Evolutionary conservation across 2,329 filamentous ascomycete genomes (phyloP).

Genomic region (Dactylellina cionopaga): DNA sequence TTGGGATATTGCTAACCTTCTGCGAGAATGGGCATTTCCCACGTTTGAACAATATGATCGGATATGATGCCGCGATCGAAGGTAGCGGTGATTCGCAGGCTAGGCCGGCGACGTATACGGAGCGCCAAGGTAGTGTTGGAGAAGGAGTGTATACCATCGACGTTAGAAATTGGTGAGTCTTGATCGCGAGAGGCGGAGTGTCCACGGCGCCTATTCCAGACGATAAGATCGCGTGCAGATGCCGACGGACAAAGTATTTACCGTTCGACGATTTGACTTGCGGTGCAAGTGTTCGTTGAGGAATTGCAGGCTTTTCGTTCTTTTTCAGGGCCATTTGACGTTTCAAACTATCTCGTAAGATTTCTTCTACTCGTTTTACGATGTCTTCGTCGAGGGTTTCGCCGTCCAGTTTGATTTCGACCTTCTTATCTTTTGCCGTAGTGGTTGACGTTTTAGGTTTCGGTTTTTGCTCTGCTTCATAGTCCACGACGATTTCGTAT

Average conservation of each 20-base stretch:
- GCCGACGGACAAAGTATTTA: constrained; percentile 18
- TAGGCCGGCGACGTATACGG: constrained; percentile 35
- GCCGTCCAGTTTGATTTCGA: constrained; percentile 43
- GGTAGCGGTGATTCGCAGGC: constrained; percentile 39
- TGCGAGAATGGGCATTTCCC: constrained; percentile 45
- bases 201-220: constrained; percentile 47
- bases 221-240: constrained; percentile 42
- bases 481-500: constrained; percentile 43
- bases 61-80: constrained; percentile 33
- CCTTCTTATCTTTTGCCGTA: constrained; percentile 22
- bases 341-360: constrained; percentile 26
- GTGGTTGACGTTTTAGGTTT: background rate
- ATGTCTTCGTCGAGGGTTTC: constrained; percentile 31
- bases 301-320: background rate
- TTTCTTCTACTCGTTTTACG: constrained; percentile 32
- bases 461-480: constrained; percentile 19
- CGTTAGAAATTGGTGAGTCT: constrained; percentile 19
- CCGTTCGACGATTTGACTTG: constrained; percentile 9
- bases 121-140: constrained; percentile 32
- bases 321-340: background rate
- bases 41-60: constrained; percentile 48
- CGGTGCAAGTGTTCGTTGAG: constrained; percentile 27
- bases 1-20: constrained; percentile 47
- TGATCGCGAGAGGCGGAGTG: constrained; percentile 4
- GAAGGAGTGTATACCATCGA: constrained; percentile 39